Base-by-base conservation (phyloP, 768 basidiomycete species). In the Asterophora lycoperdoides region DNA sequence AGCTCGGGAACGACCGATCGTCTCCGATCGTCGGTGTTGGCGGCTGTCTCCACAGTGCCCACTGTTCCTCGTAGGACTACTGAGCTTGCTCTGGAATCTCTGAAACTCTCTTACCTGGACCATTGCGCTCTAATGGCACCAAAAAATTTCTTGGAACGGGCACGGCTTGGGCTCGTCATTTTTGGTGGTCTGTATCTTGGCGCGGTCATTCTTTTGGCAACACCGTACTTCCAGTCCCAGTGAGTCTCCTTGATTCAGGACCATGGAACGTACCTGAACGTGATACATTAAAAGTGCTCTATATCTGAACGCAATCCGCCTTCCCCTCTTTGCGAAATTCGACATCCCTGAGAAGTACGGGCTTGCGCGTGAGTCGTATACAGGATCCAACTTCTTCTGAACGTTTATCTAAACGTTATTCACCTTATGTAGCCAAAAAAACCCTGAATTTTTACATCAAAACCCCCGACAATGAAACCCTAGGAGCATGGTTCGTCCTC, bases 401-500 rank as follows among this genome's bases (percentile, higher is more conserved):
- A 41, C 29, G 39, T 23, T 23, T 15, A 38, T 11, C 26, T 18
- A 34, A 39, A 46, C n/a, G 15, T 15, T n/a, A 10, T 37, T 17
- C 37, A 3, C 2, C 36, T 32, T 45, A 3, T 19, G 4, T 33
- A 91, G 89, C 88, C 3, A 85, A 83, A 55, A 93, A 89, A 63
- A 85, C 89, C 0, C 65, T 79, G 41, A 89, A 93, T 58, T 62
- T 93, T 41, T 68, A 78, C 46, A 69, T 96, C 7, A 65, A 69
- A 11, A 93, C 93, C 0, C 59, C 79, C 0, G 94, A 98, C 63
- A 87, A 89, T 50, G 78, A 85, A 49, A 76, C 75, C 0, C 63
- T 97, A 34, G 94, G 94, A 13, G 86, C 91, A 15, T 93, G 91
- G 91, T 89, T 90, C 64, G 68, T 87, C 36, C 72, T 92, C 4